Conservation (phyloP, 1,139 yeast species). For the Blastobotrys illinoisensis region DNA sequence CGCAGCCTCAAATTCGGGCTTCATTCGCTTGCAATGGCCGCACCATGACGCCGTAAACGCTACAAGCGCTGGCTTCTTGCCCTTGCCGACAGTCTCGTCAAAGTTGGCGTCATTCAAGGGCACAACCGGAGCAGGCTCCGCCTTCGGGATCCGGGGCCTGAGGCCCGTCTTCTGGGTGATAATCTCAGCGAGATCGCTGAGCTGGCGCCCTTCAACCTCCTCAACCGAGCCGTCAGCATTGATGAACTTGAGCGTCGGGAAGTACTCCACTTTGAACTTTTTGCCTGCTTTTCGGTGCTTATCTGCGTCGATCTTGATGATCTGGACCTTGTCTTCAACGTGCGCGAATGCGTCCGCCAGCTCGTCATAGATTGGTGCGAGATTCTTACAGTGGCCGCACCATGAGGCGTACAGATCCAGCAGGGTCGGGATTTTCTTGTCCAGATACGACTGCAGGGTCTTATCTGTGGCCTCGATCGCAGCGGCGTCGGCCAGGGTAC, state of each 20-base stretch:
- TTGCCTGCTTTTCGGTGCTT: conserved; percentile 49
- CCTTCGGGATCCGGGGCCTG: conserved; percentile 24
- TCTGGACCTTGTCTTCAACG: conserved; percentile 42
- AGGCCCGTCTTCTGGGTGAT: conserved; percentile 47
- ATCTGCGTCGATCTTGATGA: conserved; percentile 62
- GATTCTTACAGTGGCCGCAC: conserved; percentile 74
- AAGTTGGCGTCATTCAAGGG: conserved; percentile 31
- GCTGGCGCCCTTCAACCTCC: conserved; percentile 36
- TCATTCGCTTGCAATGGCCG: conserved; percentile 63
- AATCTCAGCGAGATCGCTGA: conserved; percentile 40
- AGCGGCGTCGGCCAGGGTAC: conserved; percentile 1
- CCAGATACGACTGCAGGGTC: conserved; percentile 50
- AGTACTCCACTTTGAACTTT: conserved; percentile 54
- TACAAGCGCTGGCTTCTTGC: conserved; percentile 29
- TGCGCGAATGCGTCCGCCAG: conserved; percentile 48
- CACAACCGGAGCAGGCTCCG: conserved; percentile 38
- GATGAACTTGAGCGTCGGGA: conserved; percentile 59
- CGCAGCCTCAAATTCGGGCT: conserved; percentile 59
- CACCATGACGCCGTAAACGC: conserved; percentile 75
- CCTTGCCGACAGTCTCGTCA: conserved; percentile 20
- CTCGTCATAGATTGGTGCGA: conserved; percentile 62
- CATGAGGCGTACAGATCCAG: conserved; percentile 76
- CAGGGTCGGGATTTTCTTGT: conserved; percentile 56
- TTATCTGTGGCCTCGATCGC: conserved; percentile 43
- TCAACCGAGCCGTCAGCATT: conserved; percentile 33